These are phyloP conservation scores for Kodamaea laetipori DNA, from an alignment of 805 yeast species.

Conservation along the genomic window DNA sequence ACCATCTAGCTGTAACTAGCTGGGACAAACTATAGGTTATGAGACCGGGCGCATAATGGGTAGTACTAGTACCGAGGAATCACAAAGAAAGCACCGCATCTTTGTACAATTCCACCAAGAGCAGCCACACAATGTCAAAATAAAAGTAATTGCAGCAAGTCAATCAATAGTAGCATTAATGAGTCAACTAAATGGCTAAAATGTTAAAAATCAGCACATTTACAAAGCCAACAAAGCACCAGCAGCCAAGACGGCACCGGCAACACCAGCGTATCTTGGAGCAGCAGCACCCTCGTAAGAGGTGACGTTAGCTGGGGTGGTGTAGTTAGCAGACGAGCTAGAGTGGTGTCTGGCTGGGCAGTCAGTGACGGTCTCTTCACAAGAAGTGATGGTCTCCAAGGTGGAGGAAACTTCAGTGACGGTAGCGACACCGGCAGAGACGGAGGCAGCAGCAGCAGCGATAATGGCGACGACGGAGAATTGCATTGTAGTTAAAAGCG, in stretches of 20 bases:
- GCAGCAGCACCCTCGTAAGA: slow-evolving; percentile 43
- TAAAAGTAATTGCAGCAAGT: neutral
- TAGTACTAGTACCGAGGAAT: neutral
- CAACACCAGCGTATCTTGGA: slow-evolving; percentile 40
- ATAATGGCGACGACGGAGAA: slow-evolving; percentile 41
- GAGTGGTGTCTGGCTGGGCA: slow-evolving; percentile 42
- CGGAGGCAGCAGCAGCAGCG: slow-evolving; percentile 38
- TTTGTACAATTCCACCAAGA: slow-evolving; percentile 6
- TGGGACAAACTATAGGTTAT: neutral
- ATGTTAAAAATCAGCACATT: slow-evolving; percentile 10
- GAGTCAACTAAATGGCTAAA: slow-evolving; percentile 2
- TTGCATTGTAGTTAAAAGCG: slow-evolving; percentile 36
- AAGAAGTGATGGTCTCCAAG: slow-evolving; percentile 50
- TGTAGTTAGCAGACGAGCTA: slow-evolving; percentile 26
- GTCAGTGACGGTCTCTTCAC: slow-evolving; percentile 47
- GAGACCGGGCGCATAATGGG: slow-evolving; percentile 12
- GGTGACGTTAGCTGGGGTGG: slow-evolving; percentile 34
- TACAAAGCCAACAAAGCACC: slow-evolving; percentile 45
- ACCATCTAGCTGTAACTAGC: neutral
- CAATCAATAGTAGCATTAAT: slow-evolving; percentile 14
- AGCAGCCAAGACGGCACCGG: slow-evolving; percentile 48
- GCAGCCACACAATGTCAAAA: slow-evolving; percentile 8
- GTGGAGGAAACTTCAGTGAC: slow-evolving; percentile 37
- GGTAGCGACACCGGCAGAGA: slow-evolving; percentile 39
- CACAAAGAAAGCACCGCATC: slow-evolving; percentile 9